A percentile compares a stretch with the other conserved stretches of the same genome.
These are phyloP conservation scores for Mortierella alpina DNA, from an alignment of 192 early-diverging fungal species.

Conservation along the genomic window DNA sequence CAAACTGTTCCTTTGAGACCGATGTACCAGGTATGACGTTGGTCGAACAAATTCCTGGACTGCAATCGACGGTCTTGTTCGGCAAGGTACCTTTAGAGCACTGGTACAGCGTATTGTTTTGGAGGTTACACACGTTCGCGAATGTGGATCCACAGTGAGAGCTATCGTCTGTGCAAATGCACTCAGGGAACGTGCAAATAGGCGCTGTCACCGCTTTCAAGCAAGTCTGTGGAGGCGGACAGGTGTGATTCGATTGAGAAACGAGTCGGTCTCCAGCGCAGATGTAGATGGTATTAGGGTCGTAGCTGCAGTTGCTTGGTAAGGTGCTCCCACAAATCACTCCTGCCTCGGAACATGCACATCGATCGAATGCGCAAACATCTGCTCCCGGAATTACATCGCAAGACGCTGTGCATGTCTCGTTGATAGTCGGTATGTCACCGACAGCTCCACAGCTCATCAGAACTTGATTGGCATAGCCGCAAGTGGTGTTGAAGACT, in stretches of 20 bases:
- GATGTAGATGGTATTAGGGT: background rate
- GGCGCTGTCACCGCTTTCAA: background rate
- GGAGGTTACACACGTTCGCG: background rate
- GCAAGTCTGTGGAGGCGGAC: background rate
- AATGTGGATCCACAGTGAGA: constrained; percentile 1
- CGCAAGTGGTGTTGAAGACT: too few species aligned
- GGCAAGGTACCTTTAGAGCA: background rate
- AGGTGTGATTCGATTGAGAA: background rate
- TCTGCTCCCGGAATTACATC: too few species aligned
- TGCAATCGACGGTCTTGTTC: background rate
- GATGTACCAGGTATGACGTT: background rate
- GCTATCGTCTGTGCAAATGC: background rate
- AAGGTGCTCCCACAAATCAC: too few species aligned
- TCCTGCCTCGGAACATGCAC: too few species aligned
- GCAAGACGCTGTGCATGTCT: too few species aligned
- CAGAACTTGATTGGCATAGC: too few species aligned
- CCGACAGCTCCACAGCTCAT: too few species aligned
- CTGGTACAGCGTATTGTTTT: background rate
- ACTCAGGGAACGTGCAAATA: background rate
- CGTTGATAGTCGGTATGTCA: too few species aligned
- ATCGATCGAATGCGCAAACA: too few species aligned
- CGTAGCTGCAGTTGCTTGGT: background rate
- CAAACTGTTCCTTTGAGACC: too few species aligned
- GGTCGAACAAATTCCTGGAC: background rate
- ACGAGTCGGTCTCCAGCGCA: background rate